phyloP scores from a whole-genome alignment of 2,329 filamentous ascomycete genomes.

The Plenodomus biglobosus region DNA sequence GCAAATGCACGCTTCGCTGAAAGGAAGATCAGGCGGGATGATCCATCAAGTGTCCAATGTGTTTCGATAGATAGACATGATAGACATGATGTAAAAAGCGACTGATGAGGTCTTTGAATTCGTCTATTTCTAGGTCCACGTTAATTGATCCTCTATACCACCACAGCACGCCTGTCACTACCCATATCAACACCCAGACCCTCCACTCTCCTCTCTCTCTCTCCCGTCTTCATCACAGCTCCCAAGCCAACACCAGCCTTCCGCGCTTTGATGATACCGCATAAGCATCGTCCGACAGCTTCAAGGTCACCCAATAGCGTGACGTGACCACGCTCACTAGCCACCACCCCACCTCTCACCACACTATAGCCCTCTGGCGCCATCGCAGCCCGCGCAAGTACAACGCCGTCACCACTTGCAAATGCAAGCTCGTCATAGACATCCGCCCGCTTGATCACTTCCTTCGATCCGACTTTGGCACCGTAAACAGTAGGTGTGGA shows the following conservation, averaged over 20 bases:
- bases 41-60: too few relatives aligned
- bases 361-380: conserved; percentile 76
- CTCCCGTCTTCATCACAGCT: conserved; percentile 46
- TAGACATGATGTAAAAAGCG: too few relatives aligned
- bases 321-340: conserved; percentile 82
- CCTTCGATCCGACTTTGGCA: conserved; percentile 70
- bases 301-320: conserved; percentile 82
- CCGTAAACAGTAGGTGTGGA: conserved; percentile 82
- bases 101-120: too few relatives aligned
- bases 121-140: too few relatives aligned
- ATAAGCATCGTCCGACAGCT: conserved; percentile 73
- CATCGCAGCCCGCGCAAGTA: conserved; percentile 83
- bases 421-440: conserved; percentile 87
- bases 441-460: conserved; percentile 73
- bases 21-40: too few relatives aligned
- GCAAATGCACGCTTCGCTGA: too few relatives aligned
- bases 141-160: too few relatives aligned
- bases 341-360: conserved; percentile 72
- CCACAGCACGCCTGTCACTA: neutral
- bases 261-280: conserved; percentile 65
- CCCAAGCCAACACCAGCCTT: conserved; percentile 75
- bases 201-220: neutral
- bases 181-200: neutral
- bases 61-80: too few relatives aligned
- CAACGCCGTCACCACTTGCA: conserved; percentile 84